phyloP scores from a whole-genome alignment of 2,329 filamentous ascomycete genomes.

The Colletotrichum horii region DNA sequence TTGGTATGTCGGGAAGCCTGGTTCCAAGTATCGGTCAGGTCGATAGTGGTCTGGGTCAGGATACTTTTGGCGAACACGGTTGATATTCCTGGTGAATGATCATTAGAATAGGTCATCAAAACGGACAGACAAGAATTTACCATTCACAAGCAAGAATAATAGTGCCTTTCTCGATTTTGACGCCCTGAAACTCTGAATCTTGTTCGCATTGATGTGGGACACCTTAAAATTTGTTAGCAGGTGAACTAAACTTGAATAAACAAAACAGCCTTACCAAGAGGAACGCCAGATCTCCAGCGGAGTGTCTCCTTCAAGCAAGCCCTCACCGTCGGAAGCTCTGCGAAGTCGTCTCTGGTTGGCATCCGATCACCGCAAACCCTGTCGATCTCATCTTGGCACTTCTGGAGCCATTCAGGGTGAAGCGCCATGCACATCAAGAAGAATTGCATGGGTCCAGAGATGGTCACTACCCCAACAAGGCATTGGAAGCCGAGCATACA shows the following conservation, averaged over 20 bases:
- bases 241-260: background rate
- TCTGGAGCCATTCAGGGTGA: slow-evolving; percentile 57
- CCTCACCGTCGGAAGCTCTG: slow-evolving; percentile 55
- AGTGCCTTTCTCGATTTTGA: slow-evolving; percentile 52
- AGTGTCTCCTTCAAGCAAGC: slow-evolving; percentile 64
- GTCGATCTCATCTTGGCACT: slow-evolving; percentile 63
- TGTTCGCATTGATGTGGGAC: slow-evolving; percentile 55
- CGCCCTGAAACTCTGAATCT: slow-evolving; percentile 51
- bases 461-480: slow-evolving; percentile 55
- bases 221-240: slow-evolving; percentile 29
- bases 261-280: slow-evolving; percentile 42
- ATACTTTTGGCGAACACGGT: slow-evolving; percentile 63
- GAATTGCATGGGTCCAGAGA: slow-evolving; percentile 54
- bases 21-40: slow-evolving; percentile 67
- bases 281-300: slow-evolving; percentile 63
- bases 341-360: slow-evolving; percentile 54
- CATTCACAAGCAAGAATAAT: slow-evolving; percentile 57
- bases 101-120: background rate
- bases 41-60: slow-evolving; percentile 67
- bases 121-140: slow-evolving; percentile 30
- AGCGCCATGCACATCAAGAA: slow-evolving; percentile 58
- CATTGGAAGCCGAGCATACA: slow-evolving; percentile 59
- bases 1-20: slow-evolving; percentile 68
- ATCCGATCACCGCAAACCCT: slow-evolving; percentile 58
- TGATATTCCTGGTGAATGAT: slow-evolving; percentile 50